These are phyloP conservation scores for Fagopyrum esculentum DNA, from an alignment of 148 eudicot species.

Conservation along the genomic window DNA sequence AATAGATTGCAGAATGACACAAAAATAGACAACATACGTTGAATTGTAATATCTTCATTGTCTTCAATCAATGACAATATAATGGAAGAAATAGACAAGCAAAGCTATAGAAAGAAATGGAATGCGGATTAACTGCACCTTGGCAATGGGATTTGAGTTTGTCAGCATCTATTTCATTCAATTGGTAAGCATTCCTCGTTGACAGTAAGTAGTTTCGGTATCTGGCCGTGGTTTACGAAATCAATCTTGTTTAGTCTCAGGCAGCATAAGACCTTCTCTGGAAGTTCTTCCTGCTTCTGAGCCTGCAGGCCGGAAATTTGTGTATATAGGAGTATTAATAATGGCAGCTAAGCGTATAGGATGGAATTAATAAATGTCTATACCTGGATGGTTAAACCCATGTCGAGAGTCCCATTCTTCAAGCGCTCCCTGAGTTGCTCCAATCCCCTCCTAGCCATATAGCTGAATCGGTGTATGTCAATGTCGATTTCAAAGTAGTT, in stretches of 20 bases:
- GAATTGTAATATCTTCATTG: background rate
- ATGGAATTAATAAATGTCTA: background rate
- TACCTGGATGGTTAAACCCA: conserved; percentile 89
- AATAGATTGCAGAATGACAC: background rate
- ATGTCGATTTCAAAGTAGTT: conserved; percentile 89
- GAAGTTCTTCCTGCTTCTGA: conserved; percentile 79
- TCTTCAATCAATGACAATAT: conserved; percentile 11
- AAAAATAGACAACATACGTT: background rate
- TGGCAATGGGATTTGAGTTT: background rate
- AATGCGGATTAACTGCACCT: conserved; percentile 4
- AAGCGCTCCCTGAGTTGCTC: conserved; percentile 69
- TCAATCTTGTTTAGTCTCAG: conserved; percentile 67
- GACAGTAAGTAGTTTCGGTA: conserved; percentile 42
- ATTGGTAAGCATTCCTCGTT: background rate
- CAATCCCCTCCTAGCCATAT: conserved; percentile 74
- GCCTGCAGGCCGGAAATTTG: conserved; percentile 37
- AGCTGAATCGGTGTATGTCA: conserved; percentile 88
- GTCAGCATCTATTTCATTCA: background rate
- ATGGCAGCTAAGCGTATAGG: background rate
- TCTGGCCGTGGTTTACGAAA: conserved; percentile 70
- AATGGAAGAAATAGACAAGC: background rate
- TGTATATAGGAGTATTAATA: background rate
- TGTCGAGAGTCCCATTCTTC: conserved; percentile 57
- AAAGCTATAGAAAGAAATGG: background rate
- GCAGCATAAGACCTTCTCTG: conserved; percentile 81